Evolutionary conservation across 257 asterid genomes (phyloP), one percentile per base, ranked within the genome.

Genomic region (Penstemon eatonii): DNA sequence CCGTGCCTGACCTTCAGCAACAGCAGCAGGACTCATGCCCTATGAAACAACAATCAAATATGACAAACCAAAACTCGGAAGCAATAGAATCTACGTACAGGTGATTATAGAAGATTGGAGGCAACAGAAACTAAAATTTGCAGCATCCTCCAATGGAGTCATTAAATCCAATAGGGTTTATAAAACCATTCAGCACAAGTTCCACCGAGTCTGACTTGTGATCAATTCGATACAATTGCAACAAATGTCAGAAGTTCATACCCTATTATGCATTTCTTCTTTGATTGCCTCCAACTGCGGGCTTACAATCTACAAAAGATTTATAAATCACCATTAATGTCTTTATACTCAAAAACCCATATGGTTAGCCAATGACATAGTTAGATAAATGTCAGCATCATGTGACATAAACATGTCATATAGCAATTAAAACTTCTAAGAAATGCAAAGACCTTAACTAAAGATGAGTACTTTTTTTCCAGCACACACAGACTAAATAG

Each of bases 11-110:
- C 97, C 97, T 60, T 93, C 96, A 76, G 89, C 73, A 66, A 84
- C 93, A 64, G 96, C 95, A 50, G 39, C 25, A 63, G 96, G 96
- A 63, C 71, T 72, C 92, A 84, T 84, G 70, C 81, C 96, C 99
- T 93, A 87, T 60, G 50, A 70, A 69, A 77, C 66, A 69, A 47
- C 55, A 37, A 65, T 69, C 25, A 47, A 60, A 19, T 11, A 63
- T 36, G 19, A 67, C 4, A 47, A 51, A 67, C 62, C 19, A 36
- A 57, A 59, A 65, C 52, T 68, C 9, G 52, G 33, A 53, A 68
- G 78, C 19, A 68, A 37, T 46, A 60, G 45, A 71, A 49, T 25
- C 45, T 70, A 46, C 12, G 66, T 42, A 44, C 51, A 62, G 50
- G 36, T 43, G 4, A 56, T 41, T 19, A 25, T 63, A 71, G 70